phyloP scores from a whole-genome alignment of 2,329 filamentous ascomycete species.

The Colletotrichum trifolii region DNA sequence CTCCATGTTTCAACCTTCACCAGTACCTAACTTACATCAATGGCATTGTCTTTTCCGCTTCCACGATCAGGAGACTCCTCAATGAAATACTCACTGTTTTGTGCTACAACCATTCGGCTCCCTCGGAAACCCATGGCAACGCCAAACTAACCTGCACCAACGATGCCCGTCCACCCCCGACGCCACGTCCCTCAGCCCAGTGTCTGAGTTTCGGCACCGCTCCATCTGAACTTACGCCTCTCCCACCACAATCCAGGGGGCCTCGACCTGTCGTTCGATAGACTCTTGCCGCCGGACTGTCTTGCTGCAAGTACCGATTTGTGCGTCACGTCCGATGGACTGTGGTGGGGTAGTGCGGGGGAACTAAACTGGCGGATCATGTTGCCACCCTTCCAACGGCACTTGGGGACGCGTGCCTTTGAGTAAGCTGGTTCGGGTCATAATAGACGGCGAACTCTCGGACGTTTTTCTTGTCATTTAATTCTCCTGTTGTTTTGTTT shows the following conservation, averaged over 20 bases:
- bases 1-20: not conserved
- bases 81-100: too few relatives aligned
- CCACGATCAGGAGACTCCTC: not conserved
- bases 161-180: slow-evolving; percentile 4
- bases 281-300: slow-evolving; percentile 16
- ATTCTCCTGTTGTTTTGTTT: too few relatives aligned
- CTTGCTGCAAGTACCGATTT: slow-evolving; percentile 31
- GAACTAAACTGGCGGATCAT: slow-evolving; percentile 20
- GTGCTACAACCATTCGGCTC: not conserved
- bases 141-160: not conserved
- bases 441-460: slow-evolving; percentile 3
- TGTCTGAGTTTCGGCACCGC: slow-evolving; percentile 32
- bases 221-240: slow-evolving; percentile 11
- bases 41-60: not conserved
- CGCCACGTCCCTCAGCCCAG: slow-evolving; percentile 17
- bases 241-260: not conserved
- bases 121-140: slow-evolving; percentile 7
- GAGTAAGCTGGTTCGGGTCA: not conserved
- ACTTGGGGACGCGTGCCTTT: not conserved
- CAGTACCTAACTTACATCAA: not conserved
- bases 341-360: slow-evolving; percentile 36
- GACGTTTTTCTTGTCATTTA: fast-evolving
- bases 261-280: too few relatives aligned
- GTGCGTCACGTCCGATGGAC: slow-evolving; percentile 30
- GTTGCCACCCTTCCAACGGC: slow-evolving; percentile 10